These are phyloP conservation scores for Pontederia crassipes DNA, from an alignment of 176 grass and related monocot species.

Conservation along the genomic window DNA sequence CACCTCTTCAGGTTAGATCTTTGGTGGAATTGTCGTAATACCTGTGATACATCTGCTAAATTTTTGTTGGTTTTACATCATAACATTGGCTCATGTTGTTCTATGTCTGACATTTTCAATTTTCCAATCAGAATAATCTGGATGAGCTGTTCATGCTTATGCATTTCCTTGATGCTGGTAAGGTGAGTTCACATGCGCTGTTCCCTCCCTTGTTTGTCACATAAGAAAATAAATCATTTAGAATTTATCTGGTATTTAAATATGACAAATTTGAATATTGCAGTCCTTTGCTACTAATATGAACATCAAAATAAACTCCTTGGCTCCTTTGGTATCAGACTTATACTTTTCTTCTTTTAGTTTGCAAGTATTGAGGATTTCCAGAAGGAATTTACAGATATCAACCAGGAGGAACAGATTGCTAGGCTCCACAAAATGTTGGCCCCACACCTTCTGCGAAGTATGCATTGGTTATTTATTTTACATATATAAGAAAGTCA, in stretches of 20 bases:
- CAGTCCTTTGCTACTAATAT: not conserved
- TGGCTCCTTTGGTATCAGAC: not conserved
- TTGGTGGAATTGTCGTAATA: too few species aligned
- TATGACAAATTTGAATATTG: too few species aligned
- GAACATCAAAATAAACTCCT: not conserved
- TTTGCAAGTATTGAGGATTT: constrained; percentile 97
- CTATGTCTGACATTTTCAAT: constrained; percentile 11
- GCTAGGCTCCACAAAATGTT: constrained; percentile 95
- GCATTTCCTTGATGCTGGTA: constrained; percentile 99
- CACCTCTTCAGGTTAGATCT: constrained; percentile 73
- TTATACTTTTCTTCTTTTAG: constrained; percentile 34
- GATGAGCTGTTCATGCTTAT: constrained; percentile 99
- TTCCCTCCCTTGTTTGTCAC: too few species aligned
- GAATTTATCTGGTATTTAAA: too few species aligned
- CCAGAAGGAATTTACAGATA: constrained; percentile 93
- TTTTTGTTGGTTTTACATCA: too few species aligned
- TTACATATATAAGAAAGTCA: not conserved
- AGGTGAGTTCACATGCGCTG: constrained; percentile 47
- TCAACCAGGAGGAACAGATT: constrained; percentile 94
- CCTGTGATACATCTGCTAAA: too few species aligned
- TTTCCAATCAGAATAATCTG: constrained; percentile 79
- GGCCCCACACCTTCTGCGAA: constrained; percentile 90
- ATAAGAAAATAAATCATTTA: too few species aligned
- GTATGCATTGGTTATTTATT: constrained; percentile 42
- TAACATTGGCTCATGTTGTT: too few species aligned